Conservation (phyloP, 2,329 filamentous ascomycete genomes). For the Coniochaeta hoffmannii region DNA sequence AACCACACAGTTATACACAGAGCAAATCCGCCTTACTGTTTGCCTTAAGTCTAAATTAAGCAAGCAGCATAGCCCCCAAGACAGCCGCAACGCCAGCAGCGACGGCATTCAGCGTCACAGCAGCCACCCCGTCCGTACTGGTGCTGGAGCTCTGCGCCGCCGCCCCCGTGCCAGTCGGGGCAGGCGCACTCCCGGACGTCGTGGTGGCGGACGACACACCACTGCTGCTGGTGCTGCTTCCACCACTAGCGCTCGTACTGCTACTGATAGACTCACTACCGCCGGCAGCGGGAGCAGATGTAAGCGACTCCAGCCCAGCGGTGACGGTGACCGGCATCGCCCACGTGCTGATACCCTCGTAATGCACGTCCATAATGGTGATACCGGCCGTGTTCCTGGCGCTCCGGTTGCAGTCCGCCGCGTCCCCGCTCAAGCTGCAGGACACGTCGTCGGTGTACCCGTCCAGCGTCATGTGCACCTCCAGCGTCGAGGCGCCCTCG, state of each 20-base stretch:
- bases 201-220: slow-evolving; percentile 6
- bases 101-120: slow-evolving; percentile 10
- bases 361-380: neutral
- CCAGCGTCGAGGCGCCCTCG: slow-evolving; percentile 14
- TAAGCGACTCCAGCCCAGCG: slow-evolving; percentile 28
- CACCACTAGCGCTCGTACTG: slow-evolving; percentile 7
- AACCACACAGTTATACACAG: neutral
- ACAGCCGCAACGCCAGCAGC: slow-evolving; percentile 11
- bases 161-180: slow-evolving; percentile 5
- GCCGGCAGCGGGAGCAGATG: neutral
- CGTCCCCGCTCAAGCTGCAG: neutral
- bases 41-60: no score
- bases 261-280: slow-evolving; percentile 9
- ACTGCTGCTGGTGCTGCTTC: no score
- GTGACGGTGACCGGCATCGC: slow-evolving; percentile 26
- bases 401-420: neutral
- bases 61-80: slow-evolving; percentile 8
- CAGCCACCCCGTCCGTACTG: slow-evolving; percentile 7
- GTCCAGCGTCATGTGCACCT: slow-evolving; percentile 4
- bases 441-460: neutral
- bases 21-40: no score
- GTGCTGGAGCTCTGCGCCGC: neutral
- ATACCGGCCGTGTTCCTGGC: neutral
- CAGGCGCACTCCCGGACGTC: neutral
- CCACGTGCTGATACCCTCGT: neutral